These are phyloP conservation scores for Ilex asprella DNA, from an alignment of 257 asterid genomes.

Conservation along the genomic window DNA sequence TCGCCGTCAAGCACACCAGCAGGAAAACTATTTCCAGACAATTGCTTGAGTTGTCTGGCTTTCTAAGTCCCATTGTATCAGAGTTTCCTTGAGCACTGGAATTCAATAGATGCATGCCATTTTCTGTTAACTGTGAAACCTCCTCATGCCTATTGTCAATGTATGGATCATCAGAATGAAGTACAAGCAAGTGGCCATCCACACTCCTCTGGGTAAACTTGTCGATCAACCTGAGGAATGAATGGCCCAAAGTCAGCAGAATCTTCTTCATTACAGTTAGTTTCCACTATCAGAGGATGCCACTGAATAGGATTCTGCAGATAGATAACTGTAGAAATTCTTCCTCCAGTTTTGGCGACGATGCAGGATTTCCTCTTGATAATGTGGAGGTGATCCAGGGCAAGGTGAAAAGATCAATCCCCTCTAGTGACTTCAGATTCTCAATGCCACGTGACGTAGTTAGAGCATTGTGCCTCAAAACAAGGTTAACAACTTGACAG, in stretches of 20 bases:
- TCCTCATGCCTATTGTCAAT: conserved; percentile 11
- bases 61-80: conserved; percentile 20
- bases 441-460: conserved; percentile 83
- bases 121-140: conserved; percentile 27
- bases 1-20: conserved; percentile 24
- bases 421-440: conserved; percentile 74
- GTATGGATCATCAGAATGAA: conserved; percentile 19
- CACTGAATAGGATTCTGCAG: conserved; percentile 65
- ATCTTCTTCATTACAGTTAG: conserved; percentile 68
- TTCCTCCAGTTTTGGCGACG: conserved; percentile 82
- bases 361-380: conserved; percentile 75
- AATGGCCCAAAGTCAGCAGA: conserved; percentile 35
- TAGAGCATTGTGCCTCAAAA: conserved; percentile 87
- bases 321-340: conserved; percentile 73
- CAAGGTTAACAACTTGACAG: conserved; percentile 79
- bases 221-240: conserved; percentile 29
- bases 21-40: conserved; percentile 17
- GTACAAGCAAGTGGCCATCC: conserved; percentile 15
- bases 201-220: conserved; percentile 28
- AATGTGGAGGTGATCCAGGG: conserved; percentile 91
- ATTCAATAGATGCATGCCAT: conserved; percentile 29
- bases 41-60: conserved; percentile 18
- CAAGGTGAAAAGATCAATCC: conserved; percentile 68
- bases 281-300: conserved; percentile 79
- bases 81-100: conserved; percentile 24